Conservation (phyloP, 2,329 filamentous ascomycete species). For the Pseudogymnoascus sp. region DNA sequence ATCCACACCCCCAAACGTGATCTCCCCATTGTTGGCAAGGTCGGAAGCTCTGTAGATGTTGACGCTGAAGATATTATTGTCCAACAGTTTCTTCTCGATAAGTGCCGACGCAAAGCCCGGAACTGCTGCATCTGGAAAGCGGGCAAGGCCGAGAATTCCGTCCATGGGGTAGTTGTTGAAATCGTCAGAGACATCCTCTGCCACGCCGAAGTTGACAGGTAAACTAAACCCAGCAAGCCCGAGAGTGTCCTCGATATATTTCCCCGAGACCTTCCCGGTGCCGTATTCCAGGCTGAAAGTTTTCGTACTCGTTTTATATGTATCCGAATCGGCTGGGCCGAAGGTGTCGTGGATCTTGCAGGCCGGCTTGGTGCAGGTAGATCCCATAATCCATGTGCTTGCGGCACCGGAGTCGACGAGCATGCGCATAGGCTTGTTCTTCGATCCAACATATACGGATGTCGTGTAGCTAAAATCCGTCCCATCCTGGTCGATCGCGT, state of each 20-base stretch:
- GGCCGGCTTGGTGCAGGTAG: constrained; percentile 55
- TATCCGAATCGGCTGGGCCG: constrained; percentile 55
- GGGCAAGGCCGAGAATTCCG: constrained; percentile 73
- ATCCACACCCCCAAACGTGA: constrained; percentile 69
- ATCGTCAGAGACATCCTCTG: constrained; percentile 60
- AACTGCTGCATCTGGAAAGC: constrained; percentile 41
- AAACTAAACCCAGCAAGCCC: constrained; percentile 57
- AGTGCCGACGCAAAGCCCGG: constrained; percentile 62
- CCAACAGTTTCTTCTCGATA: constrained; percentile 45
- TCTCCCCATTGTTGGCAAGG: constrained; percentile 60
- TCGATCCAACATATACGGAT: constrained; percentile 47
- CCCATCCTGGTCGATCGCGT: constrained; percentile 54
- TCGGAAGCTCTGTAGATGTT: constrained; percentile 61
- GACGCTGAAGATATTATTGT: constrained; percentile 62
- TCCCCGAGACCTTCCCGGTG: constrained; percentile 60
- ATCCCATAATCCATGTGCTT: constrained; percentile 78
- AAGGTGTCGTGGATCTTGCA: constrained; percentile 66
- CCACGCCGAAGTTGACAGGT: constrained; percentile 62
- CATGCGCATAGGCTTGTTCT: constrained; percentile 47
- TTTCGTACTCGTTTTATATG: constrained; percentile 44
- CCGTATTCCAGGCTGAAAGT: constrained; percentile 67
- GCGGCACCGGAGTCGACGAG: constrained; percentile 58
- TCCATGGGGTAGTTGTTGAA: constrained; percentile 78
- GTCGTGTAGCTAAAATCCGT: constrained; percentile 60
- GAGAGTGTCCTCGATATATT: constrained; percentile 57